Evolutionary conservation across 2,329 filamentous ascomycete species (phyloP), one percentile per base, ranked within the genome.

Genomic region (Aspergillus sp.): DNA sequence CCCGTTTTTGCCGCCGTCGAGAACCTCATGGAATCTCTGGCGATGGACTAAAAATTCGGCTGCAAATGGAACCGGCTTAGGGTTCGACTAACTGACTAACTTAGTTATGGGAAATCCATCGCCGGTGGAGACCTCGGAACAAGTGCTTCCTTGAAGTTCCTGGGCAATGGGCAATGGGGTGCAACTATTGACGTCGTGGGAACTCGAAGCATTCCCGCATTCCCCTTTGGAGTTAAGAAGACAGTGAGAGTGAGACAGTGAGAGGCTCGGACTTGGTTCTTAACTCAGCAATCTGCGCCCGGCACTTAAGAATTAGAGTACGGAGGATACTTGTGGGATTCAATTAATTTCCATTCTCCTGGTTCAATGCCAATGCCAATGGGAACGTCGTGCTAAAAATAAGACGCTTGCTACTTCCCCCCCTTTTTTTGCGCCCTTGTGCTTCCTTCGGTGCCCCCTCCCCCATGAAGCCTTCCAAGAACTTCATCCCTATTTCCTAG

Each of bases 251-350:
- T 26, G 24, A 29, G 26, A 29, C 26, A 29, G 26, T 29, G 26
- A 29, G 32, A 46, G 22, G 22, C 2, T 58, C 58, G 55, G 58
- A 36, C 32, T 47, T 39, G 18, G 39, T 55, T 50, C 54, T 56
- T 36, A 54, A 61, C 55, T n/a, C 29, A 57, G 56, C 51, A 59
- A 56, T 49, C 47, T 52, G 53, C 46, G 45, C 46, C 59, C 57
- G 57, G 53, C 55, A 59, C 42, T 59, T 49, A 18, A 32, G 20
- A 24, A 12, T 49, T 49, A 53, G 57, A 39, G 50, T n/a, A n/a
- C 26, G 32, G 50, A 36, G 45, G 29, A 32, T n/a, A 39, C 26
- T 45, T 50, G 11, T 10, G 24, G 45, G 31, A 24, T 49, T 14
- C 46, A 6, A 52, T 32, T 32, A 52, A 31, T 39, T 39, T 36